Conservation (phyloP, 257 asterid species). For the Ajuga chamaepitys region DNA sequence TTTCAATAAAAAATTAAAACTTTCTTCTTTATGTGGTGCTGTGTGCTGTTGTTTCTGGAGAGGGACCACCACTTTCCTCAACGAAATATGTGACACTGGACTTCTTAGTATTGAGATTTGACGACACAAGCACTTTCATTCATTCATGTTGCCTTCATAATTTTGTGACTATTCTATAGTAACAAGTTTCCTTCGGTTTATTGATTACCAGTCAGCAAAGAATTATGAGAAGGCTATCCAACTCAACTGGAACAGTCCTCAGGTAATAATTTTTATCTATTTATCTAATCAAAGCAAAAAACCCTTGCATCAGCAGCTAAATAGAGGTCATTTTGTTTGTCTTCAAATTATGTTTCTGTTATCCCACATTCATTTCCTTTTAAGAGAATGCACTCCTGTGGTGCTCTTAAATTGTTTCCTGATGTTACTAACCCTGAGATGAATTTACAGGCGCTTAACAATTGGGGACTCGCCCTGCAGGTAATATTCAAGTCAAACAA, state of each 20-base stretch:
- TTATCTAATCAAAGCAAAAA: slow-evolving; percentile 6
- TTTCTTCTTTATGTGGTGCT: background rate
- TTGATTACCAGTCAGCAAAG: slow-evolving; percentile 71
- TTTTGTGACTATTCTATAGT: background rate
- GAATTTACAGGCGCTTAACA: slow-evolving; percentile 82
- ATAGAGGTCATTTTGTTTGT: background rate
- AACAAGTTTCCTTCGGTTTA: slow-evolving; percentile 15
- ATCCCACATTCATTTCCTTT: background rate
- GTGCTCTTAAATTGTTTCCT: slow-evolving; percentile 6
- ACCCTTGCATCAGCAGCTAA: slow-evolving; percentile 2
- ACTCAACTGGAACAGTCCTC: slow-evolving; percentile 99
- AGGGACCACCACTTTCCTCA: background rate
- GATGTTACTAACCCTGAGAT: slow-evolving; percentile 23
- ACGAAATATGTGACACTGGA: background rate
- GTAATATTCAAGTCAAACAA: slow-evolving; percentile 28
- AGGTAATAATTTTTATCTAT: slow-evolving; percentile 43
- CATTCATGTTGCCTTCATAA: background rate
- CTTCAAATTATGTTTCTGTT: background rate
- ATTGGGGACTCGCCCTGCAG: slow-evolving; percentile 99
- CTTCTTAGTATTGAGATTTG: slow-evolving; percentile 3
- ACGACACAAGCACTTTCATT: background rate
- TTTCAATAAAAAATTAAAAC: background rate
- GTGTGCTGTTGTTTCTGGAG: background rate
- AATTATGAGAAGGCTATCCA: slow-evolving; percentile 94
- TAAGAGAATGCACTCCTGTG: background rate